Evolutionary conservation across 305 asterid genomes (phyloP), one percentile per base, ranked within the genome.

Genomic region (Salvia sclarea): DNA sequence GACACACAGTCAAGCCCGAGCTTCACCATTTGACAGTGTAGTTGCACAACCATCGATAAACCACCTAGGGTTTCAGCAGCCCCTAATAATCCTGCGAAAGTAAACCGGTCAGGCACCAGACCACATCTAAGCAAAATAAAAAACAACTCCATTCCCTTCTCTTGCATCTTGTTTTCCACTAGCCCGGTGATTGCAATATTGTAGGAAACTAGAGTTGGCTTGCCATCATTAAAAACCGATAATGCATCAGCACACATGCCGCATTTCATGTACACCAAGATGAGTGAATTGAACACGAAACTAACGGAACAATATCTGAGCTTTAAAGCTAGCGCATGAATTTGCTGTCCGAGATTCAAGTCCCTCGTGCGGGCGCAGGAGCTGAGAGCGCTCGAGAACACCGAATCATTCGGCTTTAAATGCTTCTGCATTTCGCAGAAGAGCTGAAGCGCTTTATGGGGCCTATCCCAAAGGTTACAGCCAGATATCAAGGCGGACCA

Each of bases 401-500:
- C 80, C 61, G 78, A 88, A 18, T 88, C 94, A 60, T 86, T 88
- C 41, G 95, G 94, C 72, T 70, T 74, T 55, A 81, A 69, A 76
- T 56, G 50, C 57, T 50, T 65, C 43, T 68, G 79, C 95, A 90
- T 86, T 66, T 66, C 74, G 5, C 52, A 4, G 64, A 83, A 90
- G 60, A 86, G 77, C 12, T 54, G 48, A 67, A 86, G 54, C 18
- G 91, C 84, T 64, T 49, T 68, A 40, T 56, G 64, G 71, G 80
- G 83, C 49, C 68, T 75, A 22, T 76, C 74, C 4, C 77, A 69
- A 65, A 83, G 97, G 68, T 80, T 84, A 47, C 78, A 88, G 49
- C 95, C 94, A 30, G 97, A 83, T 48, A 90, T 82, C 80, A 88
- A 64, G 53, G 91, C 81, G n/a, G 97, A 88, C 95, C 94, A 90